Base-by-base conservation (phyloP, 2,329 filamentous ascomycete genomes). In the Aspergillus fructus region DNA sequence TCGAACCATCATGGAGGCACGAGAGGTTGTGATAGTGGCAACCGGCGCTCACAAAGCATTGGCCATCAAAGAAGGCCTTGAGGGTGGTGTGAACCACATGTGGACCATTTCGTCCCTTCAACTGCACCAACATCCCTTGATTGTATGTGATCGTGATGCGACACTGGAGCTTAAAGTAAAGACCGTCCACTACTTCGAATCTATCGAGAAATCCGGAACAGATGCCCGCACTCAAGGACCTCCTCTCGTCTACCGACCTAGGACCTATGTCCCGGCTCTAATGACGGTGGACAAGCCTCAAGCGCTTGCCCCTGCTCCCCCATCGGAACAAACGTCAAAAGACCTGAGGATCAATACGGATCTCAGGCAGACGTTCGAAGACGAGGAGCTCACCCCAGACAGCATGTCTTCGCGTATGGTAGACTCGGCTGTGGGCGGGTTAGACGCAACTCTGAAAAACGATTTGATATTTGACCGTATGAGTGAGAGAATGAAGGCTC, bases 11-110 rank as follows among this genome's bases (percentile, higher is more conserved):
- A 81, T 94, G 63, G 90, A 93, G 71, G 87, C 90, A 3, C 80
- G 88, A 53, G 91, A 94, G 74, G 89, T 96, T 9, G 86, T 94
- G 27, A 87, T 92, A 65, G 90, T 96, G 65, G 91, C 92, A 62
- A 85, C 90, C 1, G 91, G 91, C 21, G 86, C 89, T 43, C 89
- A 91, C 79, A 96, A 96, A 75, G 85, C 90, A 1, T 78, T 89
- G 34, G 91, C 91, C 27, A 77, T 96, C 61, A 89, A 93, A 72
- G 88, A 86, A 66, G 92, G 89, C 65, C 85, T 96, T 62, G 91
- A 96, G 73, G 87, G 88, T 56, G 89, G 88, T 30, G 84, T 96
- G 60, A 93, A 92, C 73, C 91, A 94, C 76, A 93, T 93, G 89
- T 96, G 91, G 90, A 93, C 91, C 1, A 81, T 94, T 6, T 93